These are phyloP conservation scores for Aspergillus sergii DNA, from an alignment of 2,329 filamentous ascomycete genomes.

Conservation along the genomic window DNA sequence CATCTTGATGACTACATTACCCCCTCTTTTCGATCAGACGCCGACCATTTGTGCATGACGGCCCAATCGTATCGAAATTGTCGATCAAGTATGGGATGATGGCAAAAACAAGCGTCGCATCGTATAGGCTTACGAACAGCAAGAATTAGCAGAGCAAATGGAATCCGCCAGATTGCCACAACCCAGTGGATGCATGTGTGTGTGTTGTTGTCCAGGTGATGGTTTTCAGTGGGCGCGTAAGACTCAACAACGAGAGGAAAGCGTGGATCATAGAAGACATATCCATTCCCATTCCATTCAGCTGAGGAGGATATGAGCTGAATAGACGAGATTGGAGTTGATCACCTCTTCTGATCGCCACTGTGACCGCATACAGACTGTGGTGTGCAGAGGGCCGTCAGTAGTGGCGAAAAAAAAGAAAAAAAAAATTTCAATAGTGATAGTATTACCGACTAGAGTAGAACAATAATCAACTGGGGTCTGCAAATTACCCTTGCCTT, in stretches of 20 bases:
- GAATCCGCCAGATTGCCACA: conserved; percentile 21
- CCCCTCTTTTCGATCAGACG: conserved; percentile 2
- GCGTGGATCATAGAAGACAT: conserved; percentile 6
- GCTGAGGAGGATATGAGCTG: neutral
- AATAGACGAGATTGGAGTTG: neutral
- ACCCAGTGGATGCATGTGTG: conserved; percentile 19
- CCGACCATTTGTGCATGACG: neutral
- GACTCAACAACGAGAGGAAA: conserved; percentile 5
- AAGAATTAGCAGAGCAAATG: conserved; percentile 6
- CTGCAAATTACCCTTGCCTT: conserved; percentile 1
- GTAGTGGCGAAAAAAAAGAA: neutral
- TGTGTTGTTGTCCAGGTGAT: conserved; percentile 16
- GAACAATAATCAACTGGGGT: neutral
- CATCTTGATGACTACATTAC: neutral
- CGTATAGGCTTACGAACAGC: conserved; percentile 9
- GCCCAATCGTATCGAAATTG: neutral
- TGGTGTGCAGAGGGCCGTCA: neutral
- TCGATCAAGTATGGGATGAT: conserved; percentile 1
- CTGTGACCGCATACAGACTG: neutral
- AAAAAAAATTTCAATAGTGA: neutral
- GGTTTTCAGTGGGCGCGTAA: conserved; percentile 14
- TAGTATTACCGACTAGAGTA: neutral
- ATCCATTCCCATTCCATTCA: neutral
- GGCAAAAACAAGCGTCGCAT: conserved; percentile 2
- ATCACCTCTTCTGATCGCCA: conserved; percentile 1